These are phyloP conservation scores for Saccharomyces hybrid DNA, from an alignment of 1,139 yeast genomes.

Conservation along the genomic window DNA sequence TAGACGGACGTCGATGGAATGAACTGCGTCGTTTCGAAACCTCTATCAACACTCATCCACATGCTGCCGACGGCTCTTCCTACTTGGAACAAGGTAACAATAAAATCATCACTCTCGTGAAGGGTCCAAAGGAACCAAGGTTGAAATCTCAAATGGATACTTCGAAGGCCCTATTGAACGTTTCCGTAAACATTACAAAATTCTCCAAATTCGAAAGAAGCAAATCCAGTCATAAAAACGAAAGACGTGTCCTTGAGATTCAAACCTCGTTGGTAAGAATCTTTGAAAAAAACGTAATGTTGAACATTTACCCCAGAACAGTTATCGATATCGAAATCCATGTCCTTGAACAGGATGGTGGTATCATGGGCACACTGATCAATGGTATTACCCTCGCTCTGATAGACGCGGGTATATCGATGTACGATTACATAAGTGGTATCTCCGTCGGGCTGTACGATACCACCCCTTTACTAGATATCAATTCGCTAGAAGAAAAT, in stretches of 20 bases:
- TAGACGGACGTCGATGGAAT: conserved; percentile 93
- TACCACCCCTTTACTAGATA: conserved; percentile 68
- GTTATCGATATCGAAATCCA: conserved; percentile 64
- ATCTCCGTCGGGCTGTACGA: conserved; percentile 75
- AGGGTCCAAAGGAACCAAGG: conserved; percentile 84
- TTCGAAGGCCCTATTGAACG: conserved; percentile 50
- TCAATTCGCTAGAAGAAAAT: conserved; percentile 72
- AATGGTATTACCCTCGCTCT: conserved; percentile 88
- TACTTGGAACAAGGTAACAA: conserved; percentile 90
- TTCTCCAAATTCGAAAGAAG: conserved; percentile 75
- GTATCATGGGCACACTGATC: conserved; percentile 67
- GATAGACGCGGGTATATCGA: conserved; percentile 90
- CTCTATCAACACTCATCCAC: conserved; percentile 78
- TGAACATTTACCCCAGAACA: conserved; percentile 75
- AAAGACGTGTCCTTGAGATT: conserved; percentile 69
- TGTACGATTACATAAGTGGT: conserved; percentile 84
- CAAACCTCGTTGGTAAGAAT: conserved; percentile 68
- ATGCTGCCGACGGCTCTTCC: conserved; percentile 86
- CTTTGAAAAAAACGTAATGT: conserved; percentile 69
- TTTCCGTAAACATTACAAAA: conserved; percentile 66
- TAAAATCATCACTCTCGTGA: conserved; percentile 74
- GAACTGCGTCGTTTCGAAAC: conserved; percentile 79
- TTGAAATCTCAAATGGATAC: conserved; percentile 41
- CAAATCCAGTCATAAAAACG: conserved; percentile 47
- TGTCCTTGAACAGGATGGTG: conserved; percentile 87